A percentile compares a stretch with the other conserved stretches of the same genome.
Evolutionary conservation across 345 rosid species (phyloP).

Genomic region (Angophora floribunda): DNA sequence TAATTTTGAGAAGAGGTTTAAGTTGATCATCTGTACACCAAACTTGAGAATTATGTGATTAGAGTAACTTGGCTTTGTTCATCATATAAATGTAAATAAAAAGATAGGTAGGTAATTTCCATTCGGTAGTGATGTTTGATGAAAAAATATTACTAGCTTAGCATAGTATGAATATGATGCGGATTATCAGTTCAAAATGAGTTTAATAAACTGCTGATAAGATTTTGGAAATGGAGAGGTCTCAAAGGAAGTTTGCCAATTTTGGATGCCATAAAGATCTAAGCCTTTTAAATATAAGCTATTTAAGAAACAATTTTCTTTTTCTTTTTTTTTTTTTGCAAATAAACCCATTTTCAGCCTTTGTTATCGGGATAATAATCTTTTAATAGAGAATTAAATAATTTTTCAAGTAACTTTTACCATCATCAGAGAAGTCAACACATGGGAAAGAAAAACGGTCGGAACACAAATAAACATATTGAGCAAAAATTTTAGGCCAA

Average conservation of each 20-base stretch:
- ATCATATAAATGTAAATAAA: neutral
- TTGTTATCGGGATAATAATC: neutral
- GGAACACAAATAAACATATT: neutral
- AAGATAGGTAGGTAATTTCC: neutral
- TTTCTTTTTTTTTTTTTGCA: neutral
- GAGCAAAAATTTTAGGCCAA: neutral
- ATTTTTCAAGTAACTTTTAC: neutral
- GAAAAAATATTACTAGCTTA: neutral
- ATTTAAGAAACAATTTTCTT: neutral
- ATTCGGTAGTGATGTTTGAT: neutral
- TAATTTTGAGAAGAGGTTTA: neutral
- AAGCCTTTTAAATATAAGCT: neutral
- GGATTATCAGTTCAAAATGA: neutral
- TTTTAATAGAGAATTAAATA: neutral
- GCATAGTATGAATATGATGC: neutral
- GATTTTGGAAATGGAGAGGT: neutral
- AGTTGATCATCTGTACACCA: accelerated
- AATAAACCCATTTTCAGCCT: neutral
- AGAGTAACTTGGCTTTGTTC: neutral
- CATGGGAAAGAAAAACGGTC: neutral
- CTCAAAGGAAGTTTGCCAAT: neutral
- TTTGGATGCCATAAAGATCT: neutral
- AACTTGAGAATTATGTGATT: neutral
- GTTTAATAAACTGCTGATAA: neutral
- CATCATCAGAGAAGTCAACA: neutral